A percentile compares a stretch with the other conserved stretches of the same genome.
These are phyloP conservation scores for Tricholoma matsutake DNA, from an alignment of 768 basidiomycete genomes.

Conservation along the genomic window DNA sequence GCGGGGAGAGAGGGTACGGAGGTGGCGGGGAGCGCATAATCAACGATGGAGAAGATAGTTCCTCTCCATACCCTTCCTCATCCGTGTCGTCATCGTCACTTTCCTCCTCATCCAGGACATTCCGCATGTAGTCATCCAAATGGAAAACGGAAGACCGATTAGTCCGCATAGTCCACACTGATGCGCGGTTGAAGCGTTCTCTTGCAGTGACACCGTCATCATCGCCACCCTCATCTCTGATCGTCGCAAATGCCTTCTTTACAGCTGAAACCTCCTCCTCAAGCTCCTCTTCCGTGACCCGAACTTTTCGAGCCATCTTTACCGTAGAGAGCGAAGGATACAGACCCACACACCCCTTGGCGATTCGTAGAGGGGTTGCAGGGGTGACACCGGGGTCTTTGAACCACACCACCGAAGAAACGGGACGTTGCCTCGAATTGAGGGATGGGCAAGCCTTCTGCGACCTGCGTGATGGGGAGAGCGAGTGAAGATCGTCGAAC, in stretches of 20 bases:
- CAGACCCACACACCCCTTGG: slow-evolving; percentile 9
- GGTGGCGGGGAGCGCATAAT: slow-evolving; percentile 13
- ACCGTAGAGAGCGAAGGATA: background rate
- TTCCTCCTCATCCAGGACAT: background rate
- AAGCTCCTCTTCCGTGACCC: slow-evolving; percentile 3
- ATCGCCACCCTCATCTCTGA: slow-evolving; percentile 5
- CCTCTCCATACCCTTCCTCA: slow-evolving; percentile 11
- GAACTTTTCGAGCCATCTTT: slow-evolving; percentile 5
- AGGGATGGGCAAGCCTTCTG: background rate
- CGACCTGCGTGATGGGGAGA: slow-evolving; percentile 5
- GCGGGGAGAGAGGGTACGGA: slow-evolving; percentile 10
- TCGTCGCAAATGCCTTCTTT: slow-evolving; percentile 10
- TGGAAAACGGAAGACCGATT: slow-evolving; percentile 2
- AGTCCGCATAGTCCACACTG: slow-evolving; percentile 15
- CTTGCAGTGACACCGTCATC: slow-evolving; percentile 11
- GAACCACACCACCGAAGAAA: slow-evolving; percentile 3
- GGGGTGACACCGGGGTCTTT: slow-evolving; percentile 2
- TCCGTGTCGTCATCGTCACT: background rate
- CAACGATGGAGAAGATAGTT: background rate
- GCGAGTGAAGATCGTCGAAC: slow-evolving; percentile 9
- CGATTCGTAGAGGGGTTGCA: slow-evolving; percentile 17
- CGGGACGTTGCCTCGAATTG: background rate
- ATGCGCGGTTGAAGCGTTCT: slow-evolving; percentile 16
- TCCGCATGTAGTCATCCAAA: background rate
- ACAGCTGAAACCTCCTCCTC: slow-evolving; percentile 15